Base-by-base conservation (phyloP, 2,329 filamentous ascomycete genomes). In the Lachnellula suecica region DNA sequence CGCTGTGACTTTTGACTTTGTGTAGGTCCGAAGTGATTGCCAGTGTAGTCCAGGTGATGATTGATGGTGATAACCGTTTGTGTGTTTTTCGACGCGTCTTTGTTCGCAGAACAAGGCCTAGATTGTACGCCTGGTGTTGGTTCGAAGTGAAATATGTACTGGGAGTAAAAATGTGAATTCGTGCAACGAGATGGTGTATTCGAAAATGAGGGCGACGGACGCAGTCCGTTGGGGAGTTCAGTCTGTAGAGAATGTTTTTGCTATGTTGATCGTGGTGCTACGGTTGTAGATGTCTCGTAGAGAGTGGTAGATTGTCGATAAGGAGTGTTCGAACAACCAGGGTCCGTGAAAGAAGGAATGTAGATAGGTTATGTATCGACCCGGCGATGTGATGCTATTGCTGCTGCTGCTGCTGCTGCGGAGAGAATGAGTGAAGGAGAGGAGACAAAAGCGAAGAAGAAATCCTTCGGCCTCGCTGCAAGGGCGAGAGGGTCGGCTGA, bases 251-350 rank as follows among this genome's bases (percentile, higher is more conserved):
- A 24, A 42, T 22, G 40, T 23, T 7, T 13, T 7, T 23, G 40
- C 24, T 15, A 22, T 20, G n/a, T 23, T 23, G n/a, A 22, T 19
- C 35, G 19, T 27, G 34, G 24, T 40, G 46, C 27, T 29, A 34
- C 20, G 31, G 22, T 27, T 53, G 20, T 41, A 19, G 19, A 41
- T 47, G 40, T 42, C 27, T 43, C 35, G 23, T 44, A 55, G 49
- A 15, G 56, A 51, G 50, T 53, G 49, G 54, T 35, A 44, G 42
- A 47, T 52, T 62, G 53, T 58, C 57, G 59, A 63, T 58, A 65
- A 61, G 52, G 62, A 64, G 47, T 54, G 59, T 52, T 59, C 52
- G 58, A 63, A 64, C 63, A 63, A 58, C 56, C 59, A 58, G 57
- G 58, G 61, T 53, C 61, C 50, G n/a, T n/a, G 51, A 47, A 56